phyloP scores from a whole-genome alignment of 306 rosid genomes.

The Carpinus viminea region DNA sequence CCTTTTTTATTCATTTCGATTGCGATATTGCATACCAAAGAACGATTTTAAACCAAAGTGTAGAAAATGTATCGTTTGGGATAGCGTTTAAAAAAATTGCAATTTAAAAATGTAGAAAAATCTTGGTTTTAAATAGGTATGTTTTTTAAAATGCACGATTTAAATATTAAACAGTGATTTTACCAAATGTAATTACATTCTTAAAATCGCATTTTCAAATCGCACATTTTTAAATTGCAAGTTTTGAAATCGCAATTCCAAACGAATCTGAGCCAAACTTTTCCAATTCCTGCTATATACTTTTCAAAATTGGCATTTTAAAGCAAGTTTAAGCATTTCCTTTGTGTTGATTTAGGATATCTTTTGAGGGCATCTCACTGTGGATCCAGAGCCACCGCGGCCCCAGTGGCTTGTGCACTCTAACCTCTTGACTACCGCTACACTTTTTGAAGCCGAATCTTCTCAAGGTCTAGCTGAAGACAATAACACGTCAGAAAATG shows the following conservation, averaged over 20 bases:
- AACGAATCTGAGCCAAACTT: background rate
- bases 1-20: background rate
- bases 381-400: slow-evolving; percentile 89
- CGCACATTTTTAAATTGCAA: too few species aligned
- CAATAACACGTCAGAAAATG: slow-evolving; percentile 38
- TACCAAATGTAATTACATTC: too few species aligned
- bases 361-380: slow-evolving; percentile 92
- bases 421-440: slow-evolving; percentile 67
- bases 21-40: too few species aligned
- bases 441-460: slow-evolving; percentile 62
- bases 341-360: slow-evolving; percentile 53
- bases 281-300: slow-evolving; percentile 8
- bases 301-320: background rate
- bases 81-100: too few species aligned
- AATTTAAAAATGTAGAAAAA: too few species aligned
- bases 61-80: too few species aligned
- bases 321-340: background rate
- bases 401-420: slow-evolving; percentile 90
- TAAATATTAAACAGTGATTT: too few species aligned
- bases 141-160: too few species aligned
- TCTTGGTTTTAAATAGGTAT: too few species aligned
- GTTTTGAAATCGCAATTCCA: too few species aligned
- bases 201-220: too few species aligned
- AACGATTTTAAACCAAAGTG: too few species aligned
- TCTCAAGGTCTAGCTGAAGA: slow-evolving; percentile 50